phyloP scores from a whole-genome alignment of 2,329 filamentous ascomycete species.

The Rhynchosporium graminicola region DNA sequence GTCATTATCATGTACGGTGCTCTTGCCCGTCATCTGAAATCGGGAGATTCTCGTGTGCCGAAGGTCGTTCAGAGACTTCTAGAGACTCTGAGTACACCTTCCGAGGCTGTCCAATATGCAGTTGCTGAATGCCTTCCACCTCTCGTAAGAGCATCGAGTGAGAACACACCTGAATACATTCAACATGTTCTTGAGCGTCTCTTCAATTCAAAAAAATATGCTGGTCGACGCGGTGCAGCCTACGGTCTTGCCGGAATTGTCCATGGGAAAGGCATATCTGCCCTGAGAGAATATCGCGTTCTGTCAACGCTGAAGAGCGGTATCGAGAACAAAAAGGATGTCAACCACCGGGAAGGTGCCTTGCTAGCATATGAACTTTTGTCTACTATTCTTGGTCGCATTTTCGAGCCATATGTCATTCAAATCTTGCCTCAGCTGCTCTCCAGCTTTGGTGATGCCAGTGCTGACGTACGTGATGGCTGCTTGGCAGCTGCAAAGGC shows the following conservation, averaged over 20 bases:
- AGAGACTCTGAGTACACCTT: slow-evolving; percentile 87
- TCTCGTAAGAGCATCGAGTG: slow-evolving; percentile 76
- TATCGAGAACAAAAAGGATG: slow-evolving; percentile 93
- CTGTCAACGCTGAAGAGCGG: slow-evolving; percentile 78
- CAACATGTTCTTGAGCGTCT: slow-evolving; percentile 78
- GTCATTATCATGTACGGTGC: slow-evolving; percentile 98
- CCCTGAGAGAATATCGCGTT: slow-evolving; percentile 82
- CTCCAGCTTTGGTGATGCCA: slow-evolving; percentile 84
- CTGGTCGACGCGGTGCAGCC: slow-evolving; percentile 87
- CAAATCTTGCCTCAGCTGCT: slow-evolving; percentile 91
- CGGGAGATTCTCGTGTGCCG: slow-evolving; percentile 84
- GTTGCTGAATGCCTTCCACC: slow-evolving; percentile 93
- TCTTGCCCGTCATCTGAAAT: slow-evolving; percentile 79
- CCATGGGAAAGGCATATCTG: slow-evolving; percentile 79
- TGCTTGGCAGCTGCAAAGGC: slow-evolving; percentile 92
- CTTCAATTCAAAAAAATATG: slow-evolving; percentile 87
- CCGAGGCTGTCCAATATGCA: slow-evolving; percentile 94
- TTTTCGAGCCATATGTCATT: slow-evolving; percentile 96
- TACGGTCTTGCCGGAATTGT: slow-evolving; percentile 93
- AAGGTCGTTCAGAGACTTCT: slow-evolving; percentile 85
- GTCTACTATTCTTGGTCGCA: slow-evolving; percentile 78
- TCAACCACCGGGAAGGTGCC: slow-evolving; percentile 83
- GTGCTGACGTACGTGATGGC: slow-evolving; percentile 85
- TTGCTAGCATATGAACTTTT: slow-evolving; percentile 90
- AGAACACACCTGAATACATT: slow-evolving; percentile 79